Evolutionary conservation across 2,329 filamentous ascomycete genomes (phyloP).

Genomic region (Ophiostoma sp.): DNA sequence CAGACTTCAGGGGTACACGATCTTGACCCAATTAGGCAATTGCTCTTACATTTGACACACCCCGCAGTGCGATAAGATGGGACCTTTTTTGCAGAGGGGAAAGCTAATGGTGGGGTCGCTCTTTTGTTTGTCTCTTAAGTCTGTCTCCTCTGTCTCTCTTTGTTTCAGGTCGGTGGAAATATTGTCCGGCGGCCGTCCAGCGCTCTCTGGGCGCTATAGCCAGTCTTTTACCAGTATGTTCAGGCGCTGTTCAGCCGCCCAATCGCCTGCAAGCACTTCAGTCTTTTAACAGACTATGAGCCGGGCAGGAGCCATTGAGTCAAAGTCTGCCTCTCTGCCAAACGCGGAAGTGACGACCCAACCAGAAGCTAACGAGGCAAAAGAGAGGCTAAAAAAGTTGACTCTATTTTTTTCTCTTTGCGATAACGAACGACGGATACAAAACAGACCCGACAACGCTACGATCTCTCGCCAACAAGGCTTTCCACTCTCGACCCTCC

Average conservation of each 20-base stretch:
- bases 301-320: constrained; percentile 13
- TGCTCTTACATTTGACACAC: constrained; percentile 17
- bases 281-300: neutral
- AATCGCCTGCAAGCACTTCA: neutral
- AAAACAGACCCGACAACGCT: neutral
- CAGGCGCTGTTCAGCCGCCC: neutral
- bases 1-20: neutral
- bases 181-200: constrained; percentile 22
- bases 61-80: neutral
- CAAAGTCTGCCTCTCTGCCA: neutral
- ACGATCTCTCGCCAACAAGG: neutral
- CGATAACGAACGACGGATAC: constrained; percentile 17
- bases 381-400: constrained; percentile 7
- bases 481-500: neutral
- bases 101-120: constrained; percentile 11
- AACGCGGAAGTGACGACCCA: neutral
- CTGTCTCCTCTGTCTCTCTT: neutral
- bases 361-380: neutral
- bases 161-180: constrained; percentile 20
- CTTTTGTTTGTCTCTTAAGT: neutral
- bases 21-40: constrained; percentile 19
- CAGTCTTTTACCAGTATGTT: too few relatives aligned
- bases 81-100: neutral
- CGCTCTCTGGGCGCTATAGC: neutral
- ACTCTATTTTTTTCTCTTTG: constrained; percentile 13